Evolutionary conservation across 306 rosid genomes (phyloP), one percentile per base, ranked within the genome.

Genomic region (Dicorynia guianensis): DNA sequence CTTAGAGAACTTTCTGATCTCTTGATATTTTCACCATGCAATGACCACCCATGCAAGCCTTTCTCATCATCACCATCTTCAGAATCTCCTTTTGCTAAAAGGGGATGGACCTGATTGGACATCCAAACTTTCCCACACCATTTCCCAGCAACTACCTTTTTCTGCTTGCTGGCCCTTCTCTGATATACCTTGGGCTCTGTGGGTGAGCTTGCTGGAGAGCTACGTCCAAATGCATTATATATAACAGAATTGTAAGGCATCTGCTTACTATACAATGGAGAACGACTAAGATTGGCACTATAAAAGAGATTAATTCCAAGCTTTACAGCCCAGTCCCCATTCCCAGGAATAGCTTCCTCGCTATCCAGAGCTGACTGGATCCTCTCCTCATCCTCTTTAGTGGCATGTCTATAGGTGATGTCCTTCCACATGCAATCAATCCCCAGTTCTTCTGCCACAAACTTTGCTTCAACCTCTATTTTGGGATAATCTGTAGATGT

Each of bases 111-210:
- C 82, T 96, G 99, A 83, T 80, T 81, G 19, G 98, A 92, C 97
- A 90, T 96, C 99, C 99, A 96, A 75, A 96, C 97, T 89, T 87
- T 96, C 43, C 99, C 98, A 36, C 99, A 96, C 99, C 99, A 96
- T 87, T 89, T 92, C 47, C 99, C 99, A 40, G 91, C 98, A 85
- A 96, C 97, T 17, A 88, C 76, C 80, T 91, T 92, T 87, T 85
- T 96, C 83, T 82, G 94, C 78, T 72, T 87, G 82, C 85, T 81
- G 44, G 82, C 38, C 85, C 96, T 90, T 88, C 93, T 95, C 77
- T 72, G 86, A 79, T 82, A 86, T 72, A 89, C 90, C 79, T 86
- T 88, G 46, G 84, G 85, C 75, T 88, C 87, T 40, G 65, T 55
- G 12, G 97, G 80, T 6, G 83, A 86, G 84, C 78, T 79, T 74